These are phyloP conservation scores for Eucalyptus regnans DNA, from an alignment of 345 rosid species.

Conservation along the genomic window DNA sequence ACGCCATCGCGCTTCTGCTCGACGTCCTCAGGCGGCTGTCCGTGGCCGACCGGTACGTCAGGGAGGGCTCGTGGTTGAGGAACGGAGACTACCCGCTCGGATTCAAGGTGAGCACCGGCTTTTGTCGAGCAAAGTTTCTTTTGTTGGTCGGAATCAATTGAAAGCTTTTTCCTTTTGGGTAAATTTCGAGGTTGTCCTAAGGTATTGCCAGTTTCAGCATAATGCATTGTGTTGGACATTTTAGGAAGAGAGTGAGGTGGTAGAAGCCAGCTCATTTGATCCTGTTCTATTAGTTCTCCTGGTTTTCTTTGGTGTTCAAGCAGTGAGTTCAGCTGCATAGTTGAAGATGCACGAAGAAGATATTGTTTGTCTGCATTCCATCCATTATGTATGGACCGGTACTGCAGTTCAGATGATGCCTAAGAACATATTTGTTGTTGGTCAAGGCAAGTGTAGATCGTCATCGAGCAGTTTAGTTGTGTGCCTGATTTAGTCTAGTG, in stretches of 20 bases:
- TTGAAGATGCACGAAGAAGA: neutral
- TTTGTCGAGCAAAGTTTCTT: neutral
- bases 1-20: slow-evolving; percentile 22
- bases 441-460: neutral
- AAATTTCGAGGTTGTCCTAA: neutral
- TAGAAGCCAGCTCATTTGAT: neutral
- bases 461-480: neutral
- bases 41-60: slow-evolving; percentile 13
- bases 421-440: neutral
- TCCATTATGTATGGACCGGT: neutral
- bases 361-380: neutral
- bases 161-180: neutral
- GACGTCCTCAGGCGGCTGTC: slow-evolving; percentile 22
- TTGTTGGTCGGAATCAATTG: neutral
- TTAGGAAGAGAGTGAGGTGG: neutral
- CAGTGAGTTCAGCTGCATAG: neutral
- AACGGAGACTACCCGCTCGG: slow-evolving; percentile 19
- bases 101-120: slow-evolving; percentile 11
- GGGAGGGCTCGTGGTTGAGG: slow-evolving; percentile 10
- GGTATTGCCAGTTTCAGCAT: neutral
- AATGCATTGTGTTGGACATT: neutral
- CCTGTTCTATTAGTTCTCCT: neutral
- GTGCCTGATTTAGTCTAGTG: neutral
- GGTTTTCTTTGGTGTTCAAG: neutral
- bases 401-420: neutral